Evolutionary conservation across 345 rosid species (phyloP), one percentile per base, ranked within the genome.

Genomic region (Cardamine chenopodiifolia): DNA sequence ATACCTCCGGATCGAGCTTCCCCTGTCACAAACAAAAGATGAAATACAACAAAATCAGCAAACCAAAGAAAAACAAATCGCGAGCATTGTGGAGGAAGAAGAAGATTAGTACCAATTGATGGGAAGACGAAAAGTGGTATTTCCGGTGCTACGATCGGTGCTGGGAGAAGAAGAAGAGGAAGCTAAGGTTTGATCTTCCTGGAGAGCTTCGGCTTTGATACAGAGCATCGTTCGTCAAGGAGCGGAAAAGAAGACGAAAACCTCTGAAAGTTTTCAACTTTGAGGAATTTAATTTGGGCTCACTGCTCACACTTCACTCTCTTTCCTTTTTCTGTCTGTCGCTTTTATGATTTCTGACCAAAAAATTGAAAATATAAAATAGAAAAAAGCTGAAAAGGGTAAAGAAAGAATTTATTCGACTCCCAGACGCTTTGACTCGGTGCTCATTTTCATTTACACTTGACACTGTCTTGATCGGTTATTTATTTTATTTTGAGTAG

Each of bases 1-100:
- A 81, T 79, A 86, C 79, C 78, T 88, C 32, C 82, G 84, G 76
- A 84, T 84, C 64, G 89, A 82, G 63, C 85, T 84, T 73, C 83
- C 87, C 82, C 89, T 86, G 70, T 5, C 42, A 80, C 49, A 55
- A 14, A 29, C n/a, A 15, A 59, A 35, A 28, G 23, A 52, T 13
- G 10, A 55, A 80, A 34, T n/a, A 22, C 19, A 40, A 11, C 49
- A 54, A 15, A 47, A 80, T 45, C 45, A 78, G 19, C 6, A 66
- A 32, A 22, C 17, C 14, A 37, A 44, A 49, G 50, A 37, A 9
- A 62, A 2, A 5, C 3, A 67, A n/a, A 53, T 42, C 3, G 5
- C 15, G 13, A 39, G 58, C 74, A 71, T 37, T 18, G 66, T 23
- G 40, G 1, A 47, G 53, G 53, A 7, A 47, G 60, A 29, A 14